Conservation (phyloP, 1,139 yeast genomes). For the Protomyces gravidus region DNA sequence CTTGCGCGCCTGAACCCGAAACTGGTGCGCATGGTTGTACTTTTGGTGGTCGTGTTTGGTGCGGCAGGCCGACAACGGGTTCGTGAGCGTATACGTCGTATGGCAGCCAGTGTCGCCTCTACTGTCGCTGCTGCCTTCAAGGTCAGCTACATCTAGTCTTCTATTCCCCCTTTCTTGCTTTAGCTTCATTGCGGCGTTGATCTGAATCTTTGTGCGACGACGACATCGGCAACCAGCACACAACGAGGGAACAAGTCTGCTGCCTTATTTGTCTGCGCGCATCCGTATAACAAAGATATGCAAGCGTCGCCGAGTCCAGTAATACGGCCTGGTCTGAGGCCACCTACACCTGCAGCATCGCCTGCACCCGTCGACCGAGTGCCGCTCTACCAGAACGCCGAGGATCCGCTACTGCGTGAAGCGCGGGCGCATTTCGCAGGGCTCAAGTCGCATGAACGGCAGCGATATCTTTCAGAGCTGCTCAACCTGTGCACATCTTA, state of each 20-base stretch:
- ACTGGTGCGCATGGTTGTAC: conserved; percentile 6
- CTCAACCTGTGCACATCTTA: conserved; percentile 45
- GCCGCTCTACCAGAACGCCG: conserved; percentile 22
- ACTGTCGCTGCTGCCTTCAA: too few species aligned
- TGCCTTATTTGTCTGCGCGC: too few species aligned
- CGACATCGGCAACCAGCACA: too few species aligned
- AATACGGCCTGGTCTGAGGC: conserved; percentile 1
- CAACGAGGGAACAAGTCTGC: too few species aligned
- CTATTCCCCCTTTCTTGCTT: too few species aligned
- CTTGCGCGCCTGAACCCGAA: conserved; percentile 2
- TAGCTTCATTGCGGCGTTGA: too few species aligned
- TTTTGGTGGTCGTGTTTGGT: conserved; percentile 16
- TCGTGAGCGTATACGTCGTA: too few species aligned
- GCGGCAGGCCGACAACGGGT: conserved; percentile 14
- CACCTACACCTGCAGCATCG: conserved; percentile 39
- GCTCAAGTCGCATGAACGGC: conserved; percentile 30
- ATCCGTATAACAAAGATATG: too few species aligned
- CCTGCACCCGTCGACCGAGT: conserved; percentile 35
- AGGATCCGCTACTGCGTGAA: conserved; percentile 24
- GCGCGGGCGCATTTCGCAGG: conserved; percentile 32
- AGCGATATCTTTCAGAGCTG: conserved; percentile 37
- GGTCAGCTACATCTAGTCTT: conserved; percentile 12
- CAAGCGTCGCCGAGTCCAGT: too few species aligned
- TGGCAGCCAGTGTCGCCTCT: too few species aligned
- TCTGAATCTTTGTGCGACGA: too few species aligned